A percentile compares a stretch with the other conserved stretches of the same genome.
These are phyloP conservation scores for Fraxinus velutina DNA, from an alignment of 305 asterid species.

Conservation along the genomic window DNA sequence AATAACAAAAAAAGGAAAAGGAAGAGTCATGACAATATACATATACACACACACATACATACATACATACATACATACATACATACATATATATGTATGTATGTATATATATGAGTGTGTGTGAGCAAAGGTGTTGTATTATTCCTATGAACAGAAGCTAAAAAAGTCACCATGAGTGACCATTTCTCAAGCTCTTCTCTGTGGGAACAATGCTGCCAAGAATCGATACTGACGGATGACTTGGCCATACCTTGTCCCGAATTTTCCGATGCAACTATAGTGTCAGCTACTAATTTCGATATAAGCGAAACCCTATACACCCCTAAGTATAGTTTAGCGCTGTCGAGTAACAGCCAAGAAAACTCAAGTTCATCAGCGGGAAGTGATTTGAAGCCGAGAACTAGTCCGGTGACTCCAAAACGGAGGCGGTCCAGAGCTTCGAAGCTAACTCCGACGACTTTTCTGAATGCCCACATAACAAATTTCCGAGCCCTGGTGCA, in stretches of 20 bases:
- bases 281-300: not conserved
- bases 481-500: constrained; percentile 52
- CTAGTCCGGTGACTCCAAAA: constrained; percentile 17
- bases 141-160: not conserved
- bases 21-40: not conserved
- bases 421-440: constrained; percentile 30
- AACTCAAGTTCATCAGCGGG: not conserved
- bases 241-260: not conserved
- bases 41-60: no score
- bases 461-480: constrained; percentile 39
- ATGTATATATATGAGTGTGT: not conserved
- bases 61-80: no score
- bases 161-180: constrained; percentile 13
- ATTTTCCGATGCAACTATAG: not conserved
- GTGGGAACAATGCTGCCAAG: constrained; percentile 23
- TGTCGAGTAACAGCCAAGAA: constrained; percentile 16
- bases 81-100: not conserved
- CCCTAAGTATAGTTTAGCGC: not conserved
- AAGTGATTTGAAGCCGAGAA: constrained; percentile 6
- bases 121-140: not conserved
- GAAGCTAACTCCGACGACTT: constrained; percentile 32
- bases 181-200: constrained; percentile 14
- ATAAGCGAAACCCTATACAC: not conserved
- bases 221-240: not conserved
- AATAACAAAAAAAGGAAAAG: not conserved